Percentiles rank a stretch among this genome's conserved stretches.
Evolutionary conservation across 768 basidiomycete genomes (phyloP).

Genomic region (Holtermanniella nyarrowii): DNA sequence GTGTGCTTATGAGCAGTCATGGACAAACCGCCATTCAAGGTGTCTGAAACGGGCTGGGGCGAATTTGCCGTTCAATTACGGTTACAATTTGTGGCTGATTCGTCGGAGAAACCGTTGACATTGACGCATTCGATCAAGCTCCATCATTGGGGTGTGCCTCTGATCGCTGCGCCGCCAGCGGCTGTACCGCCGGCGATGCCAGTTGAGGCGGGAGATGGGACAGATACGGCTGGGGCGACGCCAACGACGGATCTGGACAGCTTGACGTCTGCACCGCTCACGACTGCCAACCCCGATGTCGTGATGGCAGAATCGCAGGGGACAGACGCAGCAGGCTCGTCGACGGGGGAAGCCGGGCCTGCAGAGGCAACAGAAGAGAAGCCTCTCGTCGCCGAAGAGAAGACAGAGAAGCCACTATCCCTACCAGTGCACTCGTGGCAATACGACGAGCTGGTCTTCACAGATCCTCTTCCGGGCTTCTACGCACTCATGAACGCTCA

Average conservation of each 20-base stretch:
- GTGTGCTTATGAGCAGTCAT: conserved; percentile 49
- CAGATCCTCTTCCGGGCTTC: conserved; percentile 81
- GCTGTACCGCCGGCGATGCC: conserved; percentile 56
- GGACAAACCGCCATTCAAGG: conserved; percentile 87
- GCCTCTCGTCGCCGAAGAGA: not conserved
- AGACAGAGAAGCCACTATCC: not conserved
- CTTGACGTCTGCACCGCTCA: conserved; percentile 1
- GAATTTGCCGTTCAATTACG: conserved; percentile 95
- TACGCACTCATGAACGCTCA: conserved; percentile 68
- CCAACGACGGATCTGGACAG: not conserved
- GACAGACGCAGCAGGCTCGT: not conserved
- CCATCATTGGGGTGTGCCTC: conserved; percentile 44
- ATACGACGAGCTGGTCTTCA: conserved; percentile 95
- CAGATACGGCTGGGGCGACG: not conserved
- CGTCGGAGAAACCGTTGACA: conserved; percentile 77
- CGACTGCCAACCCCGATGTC: not conserved
- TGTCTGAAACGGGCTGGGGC: conserved; percentile 98
- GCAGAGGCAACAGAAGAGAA: not conserved
- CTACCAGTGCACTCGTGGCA: conserved; percentile 83
- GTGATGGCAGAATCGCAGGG: not conserved
- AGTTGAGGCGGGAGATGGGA: conserved; percentile 27
- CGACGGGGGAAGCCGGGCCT: not conserved
- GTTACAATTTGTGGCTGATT: conserved; percentile 77
- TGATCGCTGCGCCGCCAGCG: conserved; percentile 22
- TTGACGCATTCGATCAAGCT: conserved; percentile 91